Evolutionary conservation across 1,284 basidiomycete species (phyloP), one percentile per base, ranked within the genome.

Genomic region (Ceratobasidium sp.): DNA sequence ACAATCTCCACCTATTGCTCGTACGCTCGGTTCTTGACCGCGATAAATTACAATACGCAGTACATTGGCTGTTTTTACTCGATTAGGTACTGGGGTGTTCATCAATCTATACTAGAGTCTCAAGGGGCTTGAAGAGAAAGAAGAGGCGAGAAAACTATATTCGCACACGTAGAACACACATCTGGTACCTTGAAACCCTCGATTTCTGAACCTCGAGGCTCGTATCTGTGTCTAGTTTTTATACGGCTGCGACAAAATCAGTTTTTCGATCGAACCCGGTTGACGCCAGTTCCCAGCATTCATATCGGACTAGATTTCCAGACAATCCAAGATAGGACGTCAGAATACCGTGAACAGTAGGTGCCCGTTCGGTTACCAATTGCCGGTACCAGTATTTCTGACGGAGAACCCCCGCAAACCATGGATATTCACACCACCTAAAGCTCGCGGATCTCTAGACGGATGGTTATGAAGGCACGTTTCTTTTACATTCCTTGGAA

Each of bases 41-140:
- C 52, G 52, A n/a, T 54, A n/a, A 4, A 54, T 54, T 7, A 10
- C 52, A 54, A 17, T 42, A 42, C 61, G 33, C 44, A 40, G 40
- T 42, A 40, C 40, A 42, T 62, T 38, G 15, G 33, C 10, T 54
- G n/a, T 54, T 33, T 17, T 42, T 23, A n/a, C 40, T 44, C 23
- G 38, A 62, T 42, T 42, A 15, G 38, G 33, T 17, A 9, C 61
- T 17, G 42, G 42, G 38, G 38, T 65, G 62, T 65, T 65, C 42
- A 65, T 65, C 62, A 46, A 65, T 65, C 42, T n/a, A 42, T 65
- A 44, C n/a, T n/a, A n/a, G 62, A 65, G 62, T 65, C 62, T 28
- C 44, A 15, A 48, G 44, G 62, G 61, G 12, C 42, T 26, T 23
- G 52, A 20, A 13, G n/a, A 20, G 7, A 13, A 28, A 44, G 26